Conservation (phyloP, 441 rosid species). For the Syzygium malaccense region DNA sequence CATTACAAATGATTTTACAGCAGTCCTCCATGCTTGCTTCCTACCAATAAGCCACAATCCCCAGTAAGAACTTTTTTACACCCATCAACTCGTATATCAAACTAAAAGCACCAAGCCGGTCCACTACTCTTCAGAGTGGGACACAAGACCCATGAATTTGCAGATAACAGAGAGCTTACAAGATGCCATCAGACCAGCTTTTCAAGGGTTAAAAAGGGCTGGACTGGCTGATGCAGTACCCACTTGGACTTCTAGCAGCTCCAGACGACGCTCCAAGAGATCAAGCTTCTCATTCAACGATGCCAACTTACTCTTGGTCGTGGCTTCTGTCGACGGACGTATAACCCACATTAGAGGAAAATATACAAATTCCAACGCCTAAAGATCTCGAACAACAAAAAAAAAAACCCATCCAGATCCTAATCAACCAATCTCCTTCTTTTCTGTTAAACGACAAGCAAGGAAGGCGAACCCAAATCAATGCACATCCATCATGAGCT, state of each 20-base stretch:
- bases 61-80: neutral
- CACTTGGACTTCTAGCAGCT: constrained; percentile 89
- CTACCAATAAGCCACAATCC: neutral
- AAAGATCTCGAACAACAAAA: neutral
- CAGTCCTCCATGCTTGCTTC: neutral
- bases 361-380: neutral
- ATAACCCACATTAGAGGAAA: neutral
- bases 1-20: neutral
- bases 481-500: neutral
- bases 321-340: constrained; percentile 40
- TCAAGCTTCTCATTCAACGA: constrained; percentile 77
- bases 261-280: constrained; percentile 80
- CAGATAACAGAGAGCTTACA: neutral
- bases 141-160: neutral
- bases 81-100: neutral
- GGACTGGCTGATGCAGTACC: constrained; percentile 86
- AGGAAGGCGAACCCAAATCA: neutral
- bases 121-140: neutral
- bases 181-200: constrained; percentile 2
- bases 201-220: constrained; percentile 52
- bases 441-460: neutral
- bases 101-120: neutral
- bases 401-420: neutral
- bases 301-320: constrained; percentile 77
- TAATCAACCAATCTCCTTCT: neutral